Evolutionary conservation across 192 early-diverging fungal species (phyloP), one percentile per base, ranked within the genome.

Genomic region (Obelidium mucronatum): DNA sequence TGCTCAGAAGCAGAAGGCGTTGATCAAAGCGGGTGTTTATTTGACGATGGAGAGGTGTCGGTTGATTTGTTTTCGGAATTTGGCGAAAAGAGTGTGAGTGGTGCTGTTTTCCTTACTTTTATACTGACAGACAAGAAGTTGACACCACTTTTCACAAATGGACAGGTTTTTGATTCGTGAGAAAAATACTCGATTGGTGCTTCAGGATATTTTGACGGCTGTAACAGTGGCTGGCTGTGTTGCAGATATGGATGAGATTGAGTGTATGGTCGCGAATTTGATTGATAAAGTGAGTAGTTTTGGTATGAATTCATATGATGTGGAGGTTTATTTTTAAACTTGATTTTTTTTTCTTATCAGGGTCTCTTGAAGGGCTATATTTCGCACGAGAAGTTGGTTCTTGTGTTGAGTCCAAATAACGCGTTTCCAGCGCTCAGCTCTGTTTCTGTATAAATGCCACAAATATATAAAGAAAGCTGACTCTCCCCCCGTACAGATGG

Each of bases 261-360:
- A 93, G 75, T 94, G 95, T 75, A 89, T 93, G 63, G 78, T 99
- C 37, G 96, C 95, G 1, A 92, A 92, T 67, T 91, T 97, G 92
- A 93, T 99, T 51, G 90, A 89, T 78, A 93, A 92, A 84, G 92
- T 93, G 83, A 63, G 69, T 59, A 22, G 13, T 56, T 3, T 58
- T 33, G 8, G 31, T 70, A 19, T 28, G 1, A 1, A 26, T 33
- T 2, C 2, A 40, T 1, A 2, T 2, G 11, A 26, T 66, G 22
- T 2, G 22, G 40, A 17, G 6, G 1, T 39, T 1, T n/a, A 2
- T 13, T 17, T 56, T 31, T 19, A 26, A 26, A 1, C 28, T 40
- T 67, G 28, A 24, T 67, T 55, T 60, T 60, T n/a, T 0, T 35
- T 61, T 62, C 22, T 26, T 30, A 40, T n/a, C 13, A 76, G 75